Evolutionary conservation across 2,329 filamentous ascomycete genomes (phyloP).

Genomic region (Polytolypa hystricis): DNA sequence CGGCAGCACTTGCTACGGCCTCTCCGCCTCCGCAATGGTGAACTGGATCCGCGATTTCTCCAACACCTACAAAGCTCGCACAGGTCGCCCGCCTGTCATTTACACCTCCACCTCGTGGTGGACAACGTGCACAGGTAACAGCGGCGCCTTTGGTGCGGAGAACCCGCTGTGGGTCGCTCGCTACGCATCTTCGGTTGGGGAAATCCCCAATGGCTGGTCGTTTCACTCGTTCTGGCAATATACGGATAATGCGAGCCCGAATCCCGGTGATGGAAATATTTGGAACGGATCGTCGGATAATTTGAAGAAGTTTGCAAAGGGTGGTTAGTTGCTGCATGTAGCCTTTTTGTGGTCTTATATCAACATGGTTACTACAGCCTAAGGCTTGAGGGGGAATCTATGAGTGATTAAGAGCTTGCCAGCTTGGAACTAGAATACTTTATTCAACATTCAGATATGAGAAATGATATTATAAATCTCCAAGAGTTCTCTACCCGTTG

Average conservation of each 20-base stretch:
- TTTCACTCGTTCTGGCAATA: slow-evolving; percentile 48
- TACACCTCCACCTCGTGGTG: slow-evolving; percentile 47
- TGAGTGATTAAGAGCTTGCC: too few relatives aligned
- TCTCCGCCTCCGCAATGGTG: slow-evolving; percentile 38
- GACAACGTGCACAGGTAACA: slow-evolving; percentile 42
- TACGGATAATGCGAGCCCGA: slow-evolving; percentile 36
- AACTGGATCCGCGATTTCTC: slow-evolving; percentile 45
- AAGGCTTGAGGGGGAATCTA: too few relatives aligned
- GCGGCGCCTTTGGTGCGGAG: slow-evolving; percentile 33
- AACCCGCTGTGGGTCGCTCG: slow-evolving; percentile 41
- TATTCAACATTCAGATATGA: too few relatives aligned
- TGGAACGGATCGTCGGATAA: slow-evolving; percentile 37
- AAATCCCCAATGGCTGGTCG: slow-evolving; percentile 42
- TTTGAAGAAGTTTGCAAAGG: slow-evolving; percentile 26
- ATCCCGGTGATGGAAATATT: slow-evolving; percentile 41
- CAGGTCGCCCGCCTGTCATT: slow-evolving; percentile 41
- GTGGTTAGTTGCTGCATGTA: slow-evolving; percentile 7
- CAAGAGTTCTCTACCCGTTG: too few relatives aligned
- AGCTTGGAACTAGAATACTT: too few relatives aligned
- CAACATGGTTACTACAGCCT: too few relatives aligned
- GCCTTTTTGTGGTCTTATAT: too few relatives aligned
- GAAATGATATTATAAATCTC: too few relatives aligned
- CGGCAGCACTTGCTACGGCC: slow-evolving; percentile 35
- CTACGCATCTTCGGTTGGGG: slow-evolving; percentile 33
- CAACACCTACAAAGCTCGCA: slow-evolving; percentile 37